Evolutionary conservation across 768 basidiomycete species (phyloP).

Genomic region (Plicaturopsis crispa): DNA sequence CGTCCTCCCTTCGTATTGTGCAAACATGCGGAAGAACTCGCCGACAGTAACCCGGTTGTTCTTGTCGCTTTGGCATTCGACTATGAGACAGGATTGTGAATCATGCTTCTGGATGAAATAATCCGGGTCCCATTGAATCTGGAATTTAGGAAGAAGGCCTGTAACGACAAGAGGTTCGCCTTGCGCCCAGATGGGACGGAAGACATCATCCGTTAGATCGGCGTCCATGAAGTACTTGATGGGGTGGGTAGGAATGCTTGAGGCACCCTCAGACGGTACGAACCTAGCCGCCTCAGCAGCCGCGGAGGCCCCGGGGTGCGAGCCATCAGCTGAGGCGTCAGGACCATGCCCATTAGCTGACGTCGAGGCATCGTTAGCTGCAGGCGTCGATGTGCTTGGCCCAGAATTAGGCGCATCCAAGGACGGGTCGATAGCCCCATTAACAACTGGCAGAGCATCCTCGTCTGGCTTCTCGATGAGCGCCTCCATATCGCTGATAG

Average conservation of each 20-base stretch:
- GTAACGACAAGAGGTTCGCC: slow-evolving; percentile 80
- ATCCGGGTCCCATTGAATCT: slow-evolving; percentile 73
- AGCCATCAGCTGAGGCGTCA: background rate
- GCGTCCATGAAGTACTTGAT: slow-evolving; percentile 39
- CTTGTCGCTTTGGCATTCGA: slow-evolving; percentile 75
- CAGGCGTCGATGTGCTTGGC: background rate
- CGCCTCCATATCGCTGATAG: slow-evolving; percentile 63
- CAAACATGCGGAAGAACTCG: slow-evolving; percentile 78
- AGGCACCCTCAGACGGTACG: slow-evolving; percentile 5
- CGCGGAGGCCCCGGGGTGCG: background rate
- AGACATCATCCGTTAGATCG: slow-evolving; percentile 49
- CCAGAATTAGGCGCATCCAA: slow-evolving; percentile 13
- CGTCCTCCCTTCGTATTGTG: slow-evolving; percentile 48
- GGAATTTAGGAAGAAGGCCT: slow-evolving; percentile 52
- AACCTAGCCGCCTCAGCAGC: background rate
- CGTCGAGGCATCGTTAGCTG: slow-evolving; percentile 2
- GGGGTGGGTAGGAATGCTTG: slow-evolving; percentile 35
- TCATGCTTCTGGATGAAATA: slow-evolving; percentile 71
- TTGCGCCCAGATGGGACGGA: slow-evolving; percentile 61
- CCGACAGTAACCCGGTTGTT: slow-evolving; percentile 58
- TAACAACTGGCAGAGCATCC: slow-evolving; percentile 14
- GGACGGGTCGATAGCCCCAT: slow-evolving; percentile 21
- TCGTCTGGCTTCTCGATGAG: slow-evolving; percentile 30
- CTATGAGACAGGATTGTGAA: slow-evolving; percentile 55
- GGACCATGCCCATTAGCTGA: background rate